A percentile compares a stretch with the other conserved stretches of the same genome.
These are phyloP conservation scores for Fusarium clavum DNA, from an alignment of 2,329 filamentous ascomycete species.

Conservation along the genomic window DNA sequence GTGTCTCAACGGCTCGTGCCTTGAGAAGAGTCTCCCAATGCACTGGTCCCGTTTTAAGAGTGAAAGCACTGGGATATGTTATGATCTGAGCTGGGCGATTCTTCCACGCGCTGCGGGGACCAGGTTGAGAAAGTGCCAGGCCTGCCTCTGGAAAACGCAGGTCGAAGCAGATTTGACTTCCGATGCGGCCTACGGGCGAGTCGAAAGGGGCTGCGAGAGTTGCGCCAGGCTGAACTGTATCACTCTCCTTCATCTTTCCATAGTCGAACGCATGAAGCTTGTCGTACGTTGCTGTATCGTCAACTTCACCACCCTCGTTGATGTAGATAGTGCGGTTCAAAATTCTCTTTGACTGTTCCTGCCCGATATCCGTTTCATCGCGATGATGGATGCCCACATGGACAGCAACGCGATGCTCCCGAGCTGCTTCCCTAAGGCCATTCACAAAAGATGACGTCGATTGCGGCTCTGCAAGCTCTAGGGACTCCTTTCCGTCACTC, in stretches of 20 bases:
- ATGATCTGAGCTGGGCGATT: slow-evolving; percentile 74
- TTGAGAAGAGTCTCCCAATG: slow-evolving; percentile 88
- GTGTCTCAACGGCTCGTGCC: slow-evolving; percentile 87
- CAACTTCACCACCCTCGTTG: slow-evolving; percentile 56
- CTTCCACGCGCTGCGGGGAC: slow-evolving; percentile 47
- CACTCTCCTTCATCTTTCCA: slow-evolving; percentile 60
- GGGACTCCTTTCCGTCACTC: slow-evolving; percentile 72
- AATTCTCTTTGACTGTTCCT: slow-evolving; percentile 49
- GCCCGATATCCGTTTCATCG: slow-evolving; percentile 44
- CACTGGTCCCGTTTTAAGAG: slow-evolving; percentile 82
- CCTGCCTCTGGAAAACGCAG: slow-evolving; percentile 84
- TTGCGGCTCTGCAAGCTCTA: slow-evolving; percentile 76
- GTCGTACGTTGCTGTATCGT: slow-evolving; percentile 70
- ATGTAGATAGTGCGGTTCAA: slow-evolving; percentile 68
- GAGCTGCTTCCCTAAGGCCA: slow-evolving; percentile 78
- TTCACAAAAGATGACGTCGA: slow-evolving; percentile 77
- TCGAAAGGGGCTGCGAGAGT: slow-evolving; percentile 75
- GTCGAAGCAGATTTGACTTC: slow-evolving; percentile 90
- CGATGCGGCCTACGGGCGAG: slow-evolving; percentile 80
- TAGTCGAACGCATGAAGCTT: slow-evolving; percentile 93
- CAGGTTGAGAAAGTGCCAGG: slow-evolving; percentile 68
- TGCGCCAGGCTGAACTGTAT: slow-evolving; percentile 75
- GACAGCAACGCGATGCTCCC: slow-evolving; percentile 72
- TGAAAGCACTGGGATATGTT: slow-evolving; percentile 91
- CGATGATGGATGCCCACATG: slow-evolving; percentile 91